Conservation (phyloP, 352 stramenopile species). For the Aphanomyces cochlioides region DNA sequence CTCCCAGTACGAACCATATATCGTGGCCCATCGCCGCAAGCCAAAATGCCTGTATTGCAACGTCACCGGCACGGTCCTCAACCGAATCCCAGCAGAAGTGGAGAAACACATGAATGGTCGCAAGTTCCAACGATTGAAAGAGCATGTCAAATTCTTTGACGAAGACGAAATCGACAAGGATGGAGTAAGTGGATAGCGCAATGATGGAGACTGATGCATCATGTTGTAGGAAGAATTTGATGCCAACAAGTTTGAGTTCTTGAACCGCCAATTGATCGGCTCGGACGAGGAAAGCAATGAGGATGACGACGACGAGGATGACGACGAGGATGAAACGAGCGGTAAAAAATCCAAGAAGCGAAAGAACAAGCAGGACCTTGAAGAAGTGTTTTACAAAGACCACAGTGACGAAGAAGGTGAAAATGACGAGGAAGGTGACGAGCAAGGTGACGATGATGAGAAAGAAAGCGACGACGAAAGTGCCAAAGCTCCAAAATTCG, state of each 20-base stretch:
- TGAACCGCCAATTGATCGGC: slow-evolving; percentile 68
- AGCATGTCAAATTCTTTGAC: slow-evolving; percentile 56
- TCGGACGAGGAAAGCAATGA: slow-evolving; percentile 44
- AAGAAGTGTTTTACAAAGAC: slow-evolving; percentile 43
- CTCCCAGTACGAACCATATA: slow-evolving; percentile 88
- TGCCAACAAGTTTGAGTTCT: slow-evolving; percentile 77
- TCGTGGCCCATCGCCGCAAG: slow-evolving; percentile 80
- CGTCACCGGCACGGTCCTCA: slow-evolving; percentile 79
- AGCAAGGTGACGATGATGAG: slow-evolving; percentile 33
- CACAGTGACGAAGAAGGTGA: slow-evolving; percentile 39
- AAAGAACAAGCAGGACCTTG: slow-evolving; percentile 34
- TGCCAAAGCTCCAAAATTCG: slow-evolving; percentile 26
- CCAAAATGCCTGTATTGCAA: slow-evolving; percentile 86
- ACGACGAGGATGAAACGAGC: slow-evolving; percentile 40
- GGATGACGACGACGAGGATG: slow-evolving; percentile 52
- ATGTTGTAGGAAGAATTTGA: slow-evolving; percentile 43
- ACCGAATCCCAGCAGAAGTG: slow-evolving; percentile 83
- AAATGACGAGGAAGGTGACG: slow-evolving; percentile 41
- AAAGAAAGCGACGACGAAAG: slow-evolving; percentile 31
- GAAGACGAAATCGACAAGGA: slow-evolving; percentile 37
- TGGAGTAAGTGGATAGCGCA: not conserved
- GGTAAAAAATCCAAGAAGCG: slow-evolving; percentile 40
- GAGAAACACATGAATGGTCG: slow-evolving; percentile 88
- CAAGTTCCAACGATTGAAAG: slow-evolving; percentile 75
- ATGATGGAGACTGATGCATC: not conserved